Evolutionary conservation across 169 alveolate genomes (phyloP).

Genomic region (Plasmodium berghei): DNA sequence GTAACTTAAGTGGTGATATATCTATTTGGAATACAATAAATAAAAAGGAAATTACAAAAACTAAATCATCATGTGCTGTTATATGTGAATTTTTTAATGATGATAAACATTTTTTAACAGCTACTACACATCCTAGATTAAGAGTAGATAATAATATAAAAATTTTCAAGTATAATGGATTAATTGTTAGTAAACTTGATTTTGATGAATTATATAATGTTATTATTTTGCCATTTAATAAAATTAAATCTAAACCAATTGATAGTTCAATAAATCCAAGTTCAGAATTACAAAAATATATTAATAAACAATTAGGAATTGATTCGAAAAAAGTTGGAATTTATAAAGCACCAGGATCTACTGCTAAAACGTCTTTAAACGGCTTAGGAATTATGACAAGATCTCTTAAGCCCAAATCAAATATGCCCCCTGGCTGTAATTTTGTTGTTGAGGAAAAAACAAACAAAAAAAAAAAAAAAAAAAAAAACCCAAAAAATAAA

Average conservation of each 20-base stretch:
- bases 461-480: constrained; percentile 32
- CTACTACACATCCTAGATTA: constrained; percentile 91
- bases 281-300: constrained; percentile 6
- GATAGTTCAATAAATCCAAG: constrained; percentile 13
- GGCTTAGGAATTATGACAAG: neutral
- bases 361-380: neutral
- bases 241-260: constrained; percentile 14
- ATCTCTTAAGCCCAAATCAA: neutral
- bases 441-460: constrained; percentile 35
- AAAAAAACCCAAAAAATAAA: constrained; percentile 5
- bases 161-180: constrained; percentile 85
- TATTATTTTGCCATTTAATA: constrained; percentile 66
- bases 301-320: constrained; percentile 67
- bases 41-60: constrained; percentile 81
- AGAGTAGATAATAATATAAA: constrained; percentile 92
- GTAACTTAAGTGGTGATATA: constrained; percentile 93
- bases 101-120: constrained; percentile 88
- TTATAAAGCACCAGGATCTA: constrained; percentile 85
- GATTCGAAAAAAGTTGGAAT: constrained; percentile 69
- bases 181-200: constrained; percentile 78
- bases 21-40: constrained; percentile 90
- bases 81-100: constrained; percentile 86
- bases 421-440: constrained; percentile 31
- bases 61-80: constrained; percentile 84
- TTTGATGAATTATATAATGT: constrained; percentile 83